Base-by-base conservation (phyloP, 2,329 filamentous ascomycete genomes). In the Colletotrichum somersetense region DNA sequence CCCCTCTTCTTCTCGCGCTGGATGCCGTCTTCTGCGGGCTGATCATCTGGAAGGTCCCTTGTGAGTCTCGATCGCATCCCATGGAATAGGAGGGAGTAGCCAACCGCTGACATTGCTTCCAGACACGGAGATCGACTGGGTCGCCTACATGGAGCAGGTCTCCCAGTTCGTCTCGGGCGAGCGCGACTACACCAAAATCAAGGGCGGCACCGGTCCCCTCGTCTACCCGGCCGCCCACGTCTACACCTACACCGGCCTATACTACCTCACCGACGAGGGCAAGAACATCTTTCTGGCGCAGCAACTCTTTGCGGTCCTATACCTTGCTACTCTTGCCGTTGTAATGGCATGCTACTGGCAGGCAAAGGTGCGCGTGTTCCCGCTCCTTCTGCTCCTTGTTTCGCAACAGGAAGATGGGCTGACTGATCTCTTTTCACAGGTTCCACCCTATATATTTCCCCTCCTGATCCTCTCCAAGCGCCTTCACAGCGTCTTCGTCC, bases 91-190 rank as follows among this genome's bases (percentile, higher is more conserved):
- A 38, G 48, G 8, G 38, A 52, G 35, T 20, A 46, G 23, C 18
- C 50, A 20, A 44, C 18, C 18, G 55, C 66, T 73, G 56, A 66
- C 53, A 23, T 50, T 23, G 52, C 33, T 56, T 59, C 55, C 75
- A 88, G 96, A 99, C 80, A 99, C 96, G 55, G 96, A 99, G 82
- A 99, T 99, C 78, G 96, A 99, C 83, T 99, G 96, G 96, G 89
- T 88, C 71, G 94, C 96, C 0, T 99, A 99, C 82, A 98, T 99
- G 95, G 89, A 98, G 80, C 96, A 99, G 79, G 87, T 98, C 56
- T 83, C 88, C 52, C 91, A 95, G 76, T 96, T 92, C 78, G 84
- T 95, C 57, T 87, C 89, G 23, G 96, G 96, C 78, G 95, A 98
- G 85, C 91, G 93, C 79, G 92, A 98, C 82, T 99, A 99, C 81